phyloP scores from a whole-genome alignment of 2,329 filamentous ascomycete species.

The Verruconis gallopava region DNA sequence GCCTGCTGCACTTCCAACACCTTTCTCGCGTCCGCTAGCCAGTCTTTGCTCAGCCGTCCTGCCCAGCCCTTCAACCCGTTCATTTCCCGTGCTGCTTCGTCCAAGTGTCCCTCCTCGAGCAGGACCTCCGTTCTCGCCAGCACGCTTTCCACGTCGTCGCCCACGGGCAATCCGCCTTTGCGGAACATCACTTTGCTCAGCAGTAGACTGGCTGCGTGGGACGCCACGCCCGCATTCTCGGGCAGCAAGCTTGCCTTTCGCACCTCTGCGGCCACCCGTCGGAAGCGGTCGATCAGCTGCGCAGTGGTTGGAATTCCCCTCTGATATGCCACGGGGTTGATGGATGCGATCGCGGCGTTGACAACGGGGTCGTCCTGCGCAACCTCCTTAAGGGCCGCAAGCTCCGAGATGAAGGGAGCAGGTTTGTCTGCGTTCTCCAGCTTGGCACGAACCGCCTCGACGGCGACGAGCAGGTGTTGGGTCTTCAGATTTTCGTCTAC shows the following conservation, averaged over 20 bases:
- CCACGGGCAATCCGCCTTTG: constrained; percentile 67
- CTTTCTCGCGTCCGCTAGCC: constrained; percentile 80
- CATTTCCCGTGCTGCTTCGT: constrained; percentile 87
- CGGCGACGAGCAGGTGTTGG: constrained; percentile 89
- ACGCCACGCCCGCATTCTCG: constrained; percentile 86
- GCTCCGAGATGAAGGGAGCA: constrained; percentile 78
- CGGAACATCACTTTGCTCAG: constrained; percentile 93
- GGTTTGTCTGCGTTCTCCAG: constrained; percentile 64
- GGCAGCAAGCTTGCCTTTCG: constrained; percentile 87
- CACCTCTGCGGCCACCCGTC: constrained; percentile 80
- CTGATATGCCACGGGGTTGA: constrained; percentile 89
- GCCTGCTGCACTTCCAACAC: constrained; percentile 93
- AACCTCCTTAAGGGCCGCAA: constrained; percentile 89
- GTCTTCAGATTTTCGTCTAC: constrained; percentile 85
- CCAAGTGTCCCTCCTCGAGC: constrained; percentile 85
- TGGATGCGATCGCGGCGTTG: constrained; percentile 86
- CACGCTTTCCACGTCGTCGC: constrained; percentile 87
- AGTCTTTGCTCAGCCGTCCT: constrained; percentile 86
- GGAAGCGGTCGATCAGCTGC: constrained; percentile 90
- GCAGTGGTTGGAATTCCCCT: constrained; percentile 71
- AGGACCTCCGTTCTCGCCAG: constrained; percentile 78
- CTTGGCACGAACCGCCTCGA: constrained; percentile 79
- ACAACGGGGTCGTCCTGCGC: constrained; percentile 74
- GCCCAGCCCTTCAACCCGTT: constrained; percentile 89
- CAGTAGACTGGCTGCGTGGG: constrained; percentile 79